Evolutionary conservation across 1,284 basidiomycete species (phyloP), one percentile per base, ranked within the genome.

Genomic region (Boletus sp.): DNA sequence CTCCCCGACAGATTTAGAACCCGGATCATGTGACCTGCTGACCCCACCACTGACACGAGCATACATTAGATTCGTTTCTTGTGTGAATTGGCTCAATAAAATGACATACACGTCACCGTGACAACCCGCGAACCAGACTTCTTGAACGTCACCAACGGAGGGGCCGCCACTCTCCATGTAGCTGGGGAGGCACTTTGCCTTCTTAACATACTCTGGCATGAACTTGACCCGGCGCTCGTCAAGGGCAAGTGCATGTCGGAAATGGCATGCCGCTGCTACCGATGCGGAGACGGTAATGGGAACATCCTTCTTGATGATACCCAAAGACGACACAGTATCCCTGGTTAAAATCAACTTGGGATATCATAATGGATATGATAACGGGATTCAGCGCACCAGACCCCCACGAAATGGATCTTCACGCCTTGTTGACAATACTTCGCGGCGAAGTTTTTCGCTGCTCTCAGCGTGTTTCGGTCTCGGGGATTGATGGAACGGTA

Each of bases 281-380:
- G 59, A 58, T 17, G 61, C 44, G 3, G 62, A 64, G 1, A 66
- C 55, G 0, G 64, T 52, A 2, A 76, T 60, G 1, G 69, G 57
- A 11, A 58, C 63, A 30, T 68, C 68, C 11, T 7, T 31, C 21
- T 65, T 64, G 3, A 68, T 47, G 2, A 75, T 17, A 14, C 76
- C 74, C 16, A 76, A 46, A 4, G 75, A 77, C 8, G 76, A 75
- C 1, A 79, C 76, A 0, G 77, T 76, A 60, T 80, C 80, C 80
- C 79, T 81, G 28, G 2, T 44, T 2, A 43, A 49, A 17, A n/a
- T 54, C 21, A 46, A 11, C 8, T 27, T n/a, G n/a, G n/a, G n/a
- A n/a, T n/a, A n/a, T n/a, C n/a, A n/a, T 14, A 27, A 30, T 30
- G n/a, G n/a, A n/a, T n/a, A n/a, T n/a, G n/a, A n/a, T 30, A n/a